Percentiles rank a stretch among this genome's conserved stretches.
Conservation (phyloP, 805 yeast species). For the Candida sithepensis region DNA sequence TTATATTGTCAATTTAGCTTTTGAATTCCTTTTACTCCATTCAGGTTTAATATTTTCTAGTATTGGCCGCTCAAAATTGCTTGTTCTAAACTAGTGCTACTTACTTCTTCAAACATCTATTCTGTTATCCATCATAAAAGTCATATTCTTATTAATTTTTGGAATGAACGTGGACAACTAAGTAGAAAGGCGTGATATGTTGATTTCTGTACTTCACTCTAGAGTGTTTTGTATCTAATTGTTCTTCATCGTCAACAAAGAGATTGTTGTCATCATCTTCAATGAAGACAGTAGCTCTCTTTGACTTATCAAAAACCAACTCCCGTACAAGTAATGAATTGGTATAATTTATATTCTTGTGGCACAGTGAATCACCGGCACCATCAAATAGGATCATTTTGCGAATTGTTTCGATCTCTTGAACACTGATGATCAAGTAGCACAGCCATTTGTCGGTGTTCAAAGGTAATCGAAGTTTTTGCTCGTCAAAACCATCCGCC, state of each 20-base stretch:
- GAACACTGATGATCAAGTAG: slow-evolving; percentile 17
- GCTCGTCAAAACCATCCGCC: neutral
- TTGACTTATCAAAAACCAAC: slow-evolving; percentile 3
- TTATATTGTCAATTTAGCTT: neutral
- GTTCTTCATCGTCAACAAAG: slow-evolving; percentile 2
- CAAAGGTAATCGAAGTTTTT: slow-evolving; percentile 17
- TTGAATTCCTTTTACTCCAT: neutral
- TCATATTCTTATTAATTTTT: slow-evolving; percentile 3
- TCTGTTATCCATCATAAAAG: too few relatives aligned
- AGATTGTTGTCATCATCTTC: slow-evolving; percentile 1
- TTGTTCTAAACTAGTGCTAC: too few relatives aligned
- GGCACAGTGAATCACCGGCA: neutral
- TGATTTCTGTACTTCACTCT: slow-evolving; percentile 18
- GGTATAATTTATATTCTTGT: neutral
- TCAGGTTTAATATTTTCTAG: neutral
- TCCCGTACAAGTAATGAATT: slow-evolving; percentile 17
- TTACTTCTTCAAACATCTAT: too few relatives aligned
- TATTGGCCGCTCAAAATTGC: neutral
- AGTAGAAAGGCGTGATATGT: slow-evolving; percentile 15
- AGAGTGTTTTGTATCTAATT: slow-evolving; percentile 13
- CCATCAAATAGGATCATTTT: neutral
- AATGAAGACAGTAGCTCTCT: neutral
- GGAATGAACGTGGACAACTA: slow-evolving; percentile 25
- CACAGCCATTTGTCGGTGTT: slow-evolving; percentile 25
- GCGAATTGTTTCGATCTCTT: slow-evolving; percentile 18